A percentile compares a stretch with the other conserved stretches of the same genome.
Evolutionary conservation across 2,329 filamentous ascomycete species (phyloP).

Genomic region (Cercospora sp.): DNA sequence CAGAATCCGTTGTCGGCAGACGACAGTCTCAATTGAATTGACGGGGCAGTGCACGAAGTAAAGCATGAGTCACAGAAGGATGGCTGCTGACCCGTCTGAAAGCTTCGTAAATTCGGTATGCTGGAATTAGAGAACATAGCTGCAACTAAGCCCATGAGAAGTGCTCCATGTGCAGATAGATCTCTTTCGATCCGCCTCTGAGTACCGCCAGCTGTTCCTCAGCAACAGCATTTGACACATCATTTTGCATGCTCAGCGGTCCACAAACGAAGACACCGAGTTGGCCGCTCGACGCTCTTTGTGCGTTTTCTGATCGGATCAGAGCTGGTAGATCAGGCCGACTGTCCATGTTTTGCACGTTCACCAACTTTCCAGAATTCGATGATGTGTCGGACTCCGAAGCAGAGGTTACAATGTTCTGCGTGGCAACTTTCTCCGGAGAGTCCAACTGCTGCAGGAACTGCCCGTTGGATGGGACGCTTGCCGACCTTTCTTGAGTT

Average conservation of each 20-base stretch:
- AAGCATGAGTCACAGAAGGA: neutral
- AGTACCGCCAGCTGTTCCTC: constrained; percentile 43
- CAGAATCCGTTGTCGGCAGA: neutral
- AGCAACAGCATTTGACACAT: constrained; percentile 51
- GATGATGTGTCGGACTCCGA: constrained; percentile 21
- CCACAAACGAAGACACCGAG: constrained; percentile 47
- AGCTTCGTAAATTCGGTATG: neutral
- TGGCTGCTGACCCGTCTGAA: neutral
- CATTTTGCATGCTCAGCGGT: constrained; percentile 49
- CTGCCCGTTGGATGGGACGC: neutral
- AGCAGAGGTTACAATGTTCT: constrained; percentile 4
- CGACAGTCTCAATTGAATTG: neutral
- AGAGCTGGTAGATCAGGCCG: constrained; percentile 40
- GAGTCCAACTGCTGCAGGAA: constrained; percentile 16
- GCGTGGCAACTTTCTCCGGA: constrained; percentile 1
- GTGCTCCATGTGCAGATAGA: constrained; percentile 52
- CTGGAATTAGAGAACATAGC: neutral
- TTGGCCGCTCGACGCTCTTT: constrained; percentile 19
- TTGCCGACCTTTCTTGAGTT: neutral
- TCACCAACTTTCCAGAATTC: neutral
- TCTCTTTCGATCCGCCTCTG: constrained; percentile 32
- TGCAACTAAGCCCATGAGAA: constrained; percentile 46
- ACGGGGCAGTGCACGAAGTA: neutral
- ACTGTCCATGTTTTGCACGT: constrained; percentile 13
- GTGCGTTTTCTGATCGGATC: constrained; percentile 30